These are phyloP conservation scores for Saccharomycopsis fermentans DNA, from an alignment of 805 yeast genomes.

Conservation along the genomic window DNA sequence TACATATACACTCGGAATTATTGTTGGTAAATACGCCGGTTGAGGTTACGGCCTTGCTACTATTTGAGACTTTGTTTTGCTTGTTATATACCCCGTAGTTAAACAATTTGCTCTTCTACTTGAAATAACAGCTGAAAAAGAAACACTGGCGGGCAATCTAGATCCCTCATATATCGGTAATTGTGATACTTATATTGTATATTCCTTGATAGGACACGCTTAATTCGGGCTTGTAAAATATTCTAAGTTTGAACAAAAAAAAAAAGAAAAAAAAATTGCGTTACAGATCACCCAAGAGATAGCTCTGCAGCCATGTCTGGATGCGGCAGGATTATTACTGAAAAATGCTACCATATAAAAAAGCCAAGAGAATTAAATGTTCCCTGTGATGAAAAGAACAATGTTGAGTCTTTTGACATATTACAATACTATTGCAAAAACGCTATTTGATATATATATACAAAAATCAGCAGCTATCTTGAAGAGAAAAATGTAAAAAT, in stretches of 20 bases:
- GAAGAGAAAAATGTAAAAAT: too few relatives aligned
- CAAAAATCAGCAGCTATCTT: neutral
- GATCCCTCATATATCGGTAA: neutral
- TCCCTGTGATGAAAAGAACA: neutral
- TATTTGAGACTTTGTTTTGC: too few relatives aligned
- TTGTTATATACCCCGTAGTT: too few relatives aligned
- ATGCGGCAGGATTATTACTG: conserved; percentile 1
- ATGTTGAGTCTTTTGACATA: neutral
- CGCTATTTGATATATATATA: neutral
- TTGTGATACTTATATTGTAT: neutral
- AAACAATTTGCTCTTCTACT: too few relatives aligned
- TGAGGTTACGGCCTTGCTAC: too few relatives aligned
- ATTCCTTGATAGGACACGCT: neutral
- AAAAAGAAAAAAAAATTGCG: neutral
- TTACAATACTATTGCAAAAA: neutral
- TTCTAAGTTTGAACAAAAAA: neutral
- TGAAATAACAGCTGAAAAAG: too few relatives aligned
- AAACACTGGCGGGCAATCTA: too few relatives aligned
- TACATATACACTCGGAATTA: too few relatives aligned
- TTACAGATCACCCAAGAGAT: conserved; percentile 2
- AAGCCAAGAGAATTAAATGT: conserved; percentile 1
- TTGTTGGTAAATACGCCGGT: too few relatives aligned
- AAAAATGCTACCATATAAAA: neutral
- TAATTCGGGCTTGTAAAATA: neutral
- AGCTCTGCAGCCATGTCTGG: neutral